phyloP scores from a whole-genome alignment of 768 basidiomycete genomes.

The Leccinum variicolor region DNA sequence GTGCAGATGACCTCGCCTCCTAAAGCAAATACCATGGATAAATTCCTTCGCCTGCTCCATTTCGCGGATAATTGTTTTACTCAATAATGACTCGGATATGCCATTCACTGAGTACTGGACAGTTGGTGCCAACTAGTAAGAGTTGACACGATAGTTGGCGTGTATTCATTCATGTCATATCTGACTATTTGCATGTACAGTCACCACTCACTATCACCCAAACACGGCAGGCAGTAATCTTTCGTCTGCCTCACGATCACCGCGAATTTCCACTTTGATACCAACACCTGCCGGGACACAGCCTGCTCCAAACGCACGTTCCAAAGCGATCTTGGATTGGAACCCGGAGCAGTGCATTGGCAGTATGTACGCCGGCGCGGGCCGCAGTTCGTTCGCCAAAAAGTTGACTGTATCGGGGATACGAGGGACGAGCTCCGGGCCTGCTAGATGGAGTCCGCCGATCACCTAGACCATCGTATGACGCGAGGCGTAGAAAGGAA shows the following conservation, averaged over 20 bases:
- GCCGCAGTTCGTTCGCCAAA: slow-evolving; percentile 54
- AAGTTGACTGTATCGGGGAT: slow-evolving; percentile 71
- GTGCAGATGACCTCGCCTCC: too few relatives aligned
- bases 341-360: slow-evolving; percentile 89
- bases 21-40: too few relatives aligned
- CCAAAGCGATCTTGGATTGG: slow-evolving; percentile 67
- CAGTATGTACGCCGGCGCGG: slow-evolving; percentile 65
- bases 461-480: slow-evolving; percentile 48
- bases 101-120: too few relatives aligned
- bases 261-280: slow-evolving; percentile 55
- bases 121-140: too few relatives aligned
- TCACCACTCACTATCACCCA: not conserved
- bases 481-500: not conserved
- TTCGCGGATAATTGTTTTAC: too few relatives aligned
- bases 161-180: not conserved
- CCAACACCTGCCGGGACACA: slow-evolving; percentile 80
- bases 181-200: slow-evolving; percentile 3
- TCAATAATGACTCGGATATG: too few relatives aligned
- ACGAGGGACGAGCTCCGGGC: slow-evolving; percentile 58
- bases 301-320: slow-evolving; percentile 64
- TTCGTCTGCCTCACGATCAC: slow-evolving; percentile 42
- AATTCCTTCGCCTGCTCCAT: too few relatives aligned
- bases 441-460: slow-evolving; percentile 82
- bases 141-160: not conserved
- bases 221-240: slow-evolving; percentile 22